phyloP scores from a whole-genome alignment of 305 asterid species.

The Rubia occidens region DNA sequence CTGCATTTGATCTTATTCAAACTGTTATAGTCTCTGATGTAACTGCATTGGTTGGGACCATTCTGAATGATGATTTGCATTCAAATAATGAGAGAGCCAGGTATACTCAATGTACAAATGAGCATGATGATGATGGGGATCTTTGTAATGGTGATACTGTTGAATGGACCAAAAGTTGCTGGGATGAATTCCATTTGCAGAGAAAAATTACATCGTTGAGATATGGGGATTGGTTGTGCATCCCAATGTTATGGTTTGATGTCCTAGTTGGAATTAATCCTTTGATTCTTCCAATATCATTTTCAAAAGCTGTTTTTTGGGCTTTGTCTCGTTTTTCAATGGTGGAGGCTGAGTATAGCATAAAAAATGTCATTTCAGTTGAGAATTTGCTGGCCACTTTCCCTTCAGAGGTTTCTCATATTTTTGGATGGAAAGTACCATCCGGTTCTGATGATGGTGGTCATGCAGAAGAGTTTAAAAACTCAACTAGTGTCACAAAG shows the following conservation, averaged over 20 bases:
- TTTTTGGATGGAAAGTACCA: slow-evolving; percentile 86
- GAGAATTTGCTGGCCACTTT: slow-evolving; percentile 58
- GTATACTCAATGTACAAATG: slow-evolving; percentile 31
- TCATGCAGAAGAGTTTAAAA: slow-evolving; percentile 61
- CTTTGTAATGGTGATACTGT: slow-evolving; percentile 33
- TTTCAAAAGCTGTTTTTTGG: slow-evolving; percentile 90
- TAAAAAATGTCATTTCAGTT: slow-evolving; percentile 47
- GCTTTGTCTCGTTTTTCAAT: slow-evolving; percentile 75
- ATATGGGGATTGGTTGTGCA: slow-evolving; percentile 88
- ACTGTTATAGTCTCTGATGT: slow-evolving; percentile 86
- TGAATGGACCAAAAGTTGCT: slow-evolving; percentile 60
- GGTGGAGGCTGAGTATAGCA: slow-evolving; percentile 51
- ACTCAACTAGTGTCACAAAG: slow-evolving; percentile 65
- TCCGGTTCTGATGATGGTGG: slow-evolving; percentile 93
- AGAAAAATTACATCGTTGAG: slow-evolving; percentile 51
- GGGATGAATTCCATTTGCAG: slow-evolving; percentile 72
- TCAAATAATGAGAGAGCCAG: slow-evolving; percentile 39
- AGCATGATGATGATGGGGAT: slow-evolving; percentile 49
- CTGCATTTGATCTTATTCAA: slow-evolving; percentile 89
- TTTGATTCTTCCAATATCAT: slow-evolving; percentile 59
- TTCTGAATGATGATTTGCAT: slow-evolving; percentile 50
- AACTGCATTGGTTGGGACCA: slow-evolving; percentile 58
- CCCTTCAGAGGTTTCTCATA: slow-evolving; percentile 67
- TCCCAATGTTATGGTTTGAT: slow-evolving; percentile 96
- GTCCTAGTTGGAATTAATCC: slow-evolving; percentile 86